Percentiles rank a stretch among this genome's conserved stretches.
Conservation (phyloP, 225 moss, liverwort and hornwort genomes). For the Bryum argenteum region DNA sequence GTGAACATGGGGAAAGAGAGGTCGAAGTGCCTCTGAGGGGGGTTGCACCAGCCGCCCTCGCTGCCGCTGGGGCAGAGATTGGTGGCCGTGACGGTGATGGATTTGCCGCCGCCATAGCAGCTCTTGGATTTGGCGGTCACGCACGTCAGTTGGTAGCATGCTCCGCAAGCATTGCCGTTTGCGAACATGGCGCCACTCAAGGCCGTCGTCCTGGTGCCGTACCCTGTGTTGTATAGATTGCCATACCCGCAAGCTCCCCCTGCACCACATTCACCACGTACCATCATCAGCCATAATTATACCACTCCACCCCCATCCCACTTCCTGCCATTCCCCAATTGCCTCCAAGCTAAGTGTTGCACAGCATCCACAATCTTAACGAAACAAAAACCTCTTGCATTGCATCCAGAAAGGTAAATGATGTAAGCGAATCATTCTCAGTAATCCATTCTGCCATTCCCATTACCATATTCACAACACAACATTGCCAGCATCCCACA, state of each 20-base stretch:
- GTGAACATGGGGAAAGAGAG: conserved; percentile 36
- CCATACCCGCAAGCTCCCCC: conserved; percentile 48
- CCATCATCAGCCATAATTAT: no score
- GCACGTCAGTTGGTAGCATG: conserved; percentile 44
- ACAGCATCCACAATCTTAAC: no score
- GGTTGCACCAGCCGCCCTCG: conserved; percentile 40
- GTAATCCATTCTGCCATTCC: no score
- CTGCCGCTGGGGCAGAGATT: conserved; percentile 38
- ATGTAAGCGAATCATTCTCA: no score
- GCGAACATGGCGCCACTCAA: conserved; percentile 41
- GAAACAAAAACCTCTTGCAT: no score
- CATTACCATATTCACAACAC: no score
- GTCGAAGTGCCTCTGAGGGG: conserved; percentile 38
- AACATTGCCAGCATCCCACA: no score
- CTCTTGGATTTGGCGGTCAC: neutral
- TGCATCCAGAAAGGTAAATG: no score
- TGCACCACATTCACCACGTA: neutral
- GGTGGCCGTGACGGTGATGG: conserved; percentile 39
- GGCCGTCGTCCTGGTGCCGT: conserved; percentile 32
- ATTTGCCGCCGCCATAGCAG: conserved; percentile 30
- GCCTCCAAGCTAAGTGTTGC: no score
- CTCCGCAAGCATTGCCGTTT: conserved; percentile 40
- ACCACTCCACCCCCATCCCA: no score
- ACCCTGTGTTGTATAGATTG: conserved; percentile 38
- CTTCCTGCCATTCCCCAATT: no score